Percentiles rank a stretch among this genome's conserved stretches.
Conservation (phyloP, 106 monocot species). For the Alisma plantagoaquatica region DNA sequence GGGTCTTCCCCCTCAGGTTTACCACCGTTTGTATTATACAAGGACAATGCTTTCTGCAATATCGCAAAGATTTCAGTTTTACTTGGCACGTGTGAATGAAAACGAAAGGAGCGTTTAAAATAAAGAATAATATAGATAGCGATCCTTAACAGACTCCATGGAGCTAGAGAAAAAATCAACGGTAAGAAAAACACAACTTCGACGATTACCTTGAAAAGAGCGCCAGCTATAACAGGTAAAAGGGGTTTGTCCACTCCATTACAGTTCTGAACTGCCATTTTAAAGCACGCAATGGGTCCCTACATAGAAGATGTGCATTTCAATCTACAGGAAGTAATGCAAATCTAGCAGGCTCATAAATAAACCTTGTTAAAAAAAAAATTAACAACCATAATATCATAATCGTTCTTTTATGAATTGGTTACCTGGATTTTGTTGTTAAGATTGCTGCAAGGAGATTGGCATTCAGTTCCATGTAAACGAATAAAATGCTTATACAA, state of each 20-base stretch:
- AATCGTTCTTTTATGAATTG: too few relatives aligned
- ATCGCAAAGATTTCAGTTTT: not conserved
- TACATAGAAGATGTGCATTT: not conserved
- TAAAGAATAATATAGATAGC: not conserved
- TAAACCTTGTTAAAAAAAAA: not conserved
- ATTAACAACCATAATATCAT: too few relatives aligned
- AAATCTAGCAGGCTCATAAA: not conserved
- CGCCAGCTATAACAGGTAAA: slow-evolving; percentile 28
- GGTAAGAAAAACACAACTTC: not conserved
- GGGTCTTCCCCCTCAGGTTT: slow-evolving; percentile 4
- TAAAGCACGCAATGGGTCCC: not conserved
- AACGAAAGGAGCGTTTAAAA: not conserved
- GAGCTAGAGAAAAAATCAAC: not conserved
- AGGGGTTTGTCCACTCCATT: slow-evolving; percentile 3
- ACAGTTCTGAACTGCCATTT: not conserved
- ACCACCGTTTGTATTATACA: slow-evolving; percentile 39
- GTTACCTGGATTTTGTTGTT: too few relatives aligned
- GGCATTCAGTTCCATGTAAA: not conserved
- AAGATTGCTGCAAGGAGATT: too few relatives aligned
- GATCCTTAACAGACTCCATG: not conserved
- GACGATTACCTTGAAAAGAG: slow-evolving; percentile 59
- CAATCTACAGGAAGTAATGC: not conserved
- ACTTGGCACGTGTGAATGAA: not conserved
- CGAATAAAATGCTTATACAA: slow-evolving; percentile 19
- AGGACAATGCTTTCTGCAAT: slow-evolving; percentile 59